These are phyloP conservation scores for Lentinula guzmanii DNA, from an alignment of 768 basidiomycete species.

Conservation along the genomic window DNA sequence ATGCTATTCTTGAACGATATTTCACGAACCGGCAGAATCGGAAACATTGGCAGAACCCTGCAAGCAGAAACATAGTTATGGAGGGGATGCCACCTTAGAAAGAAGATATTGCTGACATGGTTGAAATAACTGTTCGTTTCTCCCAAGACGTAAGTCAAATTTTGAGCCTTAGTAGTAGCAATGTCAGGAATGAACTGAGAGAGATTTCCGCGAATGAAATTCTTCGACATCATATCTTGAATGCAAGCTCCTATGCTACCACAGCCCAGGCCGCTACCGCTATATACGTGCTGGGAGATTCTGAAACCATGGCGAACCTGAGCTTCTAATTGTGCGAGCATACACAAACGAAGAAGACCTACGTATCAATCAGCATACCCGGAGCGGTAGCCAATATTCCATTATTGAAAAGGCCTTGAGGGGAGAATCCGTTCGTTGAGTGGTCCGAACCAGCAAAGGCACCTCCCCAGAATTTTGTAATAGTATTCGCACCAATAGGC, in stretches of 20 bases:
- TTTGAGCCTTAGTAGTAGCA: constrained; percentile 33
- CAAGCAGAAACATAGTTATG: constrained; percentile 12
- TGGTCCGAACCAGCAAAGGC: constrained; percentile 44
- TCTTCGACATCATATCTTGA: constrained; percentile 63
- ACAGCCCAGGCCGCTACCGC: constrained; percentile 27
- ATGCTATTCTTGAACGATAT: neutral
- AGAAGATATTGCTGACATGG: constrained; percentile 22
- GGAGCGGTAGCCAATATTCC: constrained; percentile 43
- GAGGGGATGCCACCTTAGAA: neutral
- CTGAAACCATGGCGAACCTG: constrained; percentile 20
- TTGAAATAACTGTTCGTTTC: constrained; percentile 52
- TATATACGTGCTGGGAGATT: constrained; percentile 48
- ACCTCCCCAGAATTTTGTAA: constrained; percentile 40
- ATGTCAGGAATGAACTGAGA: constrained; percentile 48
- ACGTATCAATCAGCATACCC: constrained; percentile 50
- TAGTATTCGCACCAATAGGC: constrained; percentile 28
- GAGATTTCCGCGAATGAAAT: constrained; percentile 51
- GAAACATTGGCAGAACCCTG: constrained; percentile 5
- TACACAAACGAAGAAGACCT: constrained; percentile 13
- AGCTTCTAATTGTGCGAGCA: neutral
- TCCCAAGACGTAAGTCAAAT: constrained; percentile 55
- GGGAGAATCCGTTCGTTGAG: constrained; percentile 46
- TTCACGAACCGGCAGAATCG: neutral
- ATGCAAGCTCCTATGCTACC: constrained; percentile 57
- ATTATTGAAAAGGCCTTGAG: constrained; percentile 48